Evolutionary conservation across 1,284 basidiomycete genomes (phyloP).

Genomic region (Puccinia hordei): DNA sequence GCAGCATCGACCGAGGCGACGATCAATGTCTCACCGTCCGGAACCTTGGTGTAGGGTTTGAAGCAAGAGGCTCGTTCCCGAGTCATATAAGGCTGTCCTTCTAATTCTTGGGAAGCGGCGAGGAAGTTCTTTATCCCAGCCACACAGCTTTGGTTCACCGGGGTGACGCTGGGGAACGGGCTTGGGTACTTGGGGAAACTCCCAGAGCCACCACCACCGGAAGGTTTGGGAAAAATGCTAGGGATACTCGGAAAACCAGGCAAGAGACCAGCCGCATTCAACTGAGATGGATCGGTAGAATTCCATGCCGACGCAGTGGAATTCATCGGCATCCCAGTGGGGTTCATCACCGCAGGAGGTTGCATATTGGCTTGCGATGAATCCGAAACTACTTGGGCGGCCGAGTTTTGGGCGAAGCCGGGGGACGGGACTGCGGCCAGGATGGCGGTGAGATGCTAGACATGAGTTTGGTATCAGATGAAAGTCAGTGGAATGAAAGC

Average conservation of each 20-base stretch:
- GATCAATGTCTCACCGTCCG: constrained; percentile 16
- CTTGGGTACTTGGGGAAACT: not conserved
- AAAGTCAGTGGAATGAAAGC: not conserved
- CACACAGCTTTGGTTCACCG: constrained; percentile 31
- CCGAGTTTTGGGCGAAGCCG: constrained; percentile 13
- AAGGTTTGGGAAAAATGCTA: constrained; percentile 1
- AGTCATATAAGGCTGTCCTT: not conserved
- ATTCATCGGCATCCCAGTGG: constrained; percentile 14
- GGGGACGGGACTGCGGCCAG: constrained; percentile 18
- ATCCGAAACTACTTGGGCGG: not conserved
- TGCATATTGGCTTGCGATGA: not conserved
- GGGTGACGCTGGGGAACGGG: not conserved
- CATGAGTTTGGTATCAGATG: not conserved
- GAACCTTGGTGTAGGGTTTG: constrained; percentile 30
- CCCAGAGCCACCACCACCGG: not conserved
- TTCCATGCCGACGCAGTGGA: not conserved
- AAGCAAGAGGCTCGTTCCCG: not conserved
- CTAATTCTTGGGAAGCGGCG: not conserved
- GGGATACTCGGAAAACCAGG: not conserved
- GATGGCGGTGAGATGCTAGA: not conserved
- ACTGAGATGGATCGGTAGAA: constrained; percentile 7
- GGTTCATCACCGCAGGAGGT: constrained; percentile 15
- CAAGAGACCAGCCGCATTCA: not conserved
- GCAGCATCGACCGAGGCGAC: constrained; percentile 37
- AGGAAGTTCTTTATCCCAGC: not conserved